phyloP scores from a whole-genome alignment of 169 alveolate genomes.

The Plasmodium yoelii region DNA sequence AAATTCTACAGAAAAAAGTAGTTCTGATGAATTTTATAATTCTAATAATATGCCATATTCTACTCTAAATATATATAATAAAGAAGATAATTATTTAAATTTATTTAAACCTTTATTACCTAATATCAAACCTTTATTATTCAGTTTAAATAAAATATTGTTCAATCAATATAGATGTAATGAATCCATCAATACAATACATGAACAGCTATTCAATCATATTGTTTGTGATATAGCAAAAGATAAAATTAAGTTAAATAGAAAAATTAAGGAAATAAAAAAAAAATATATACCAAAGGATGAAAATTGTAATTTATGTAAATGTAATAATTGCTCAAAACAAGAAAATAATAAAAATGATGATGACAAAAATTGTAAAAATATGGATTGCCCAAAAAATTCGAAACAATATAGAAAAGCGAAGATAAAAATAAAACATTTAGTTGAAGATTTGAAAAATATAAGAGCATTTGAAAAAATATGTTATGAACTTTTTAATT shows the following conservation, averaged over 20 bases:
- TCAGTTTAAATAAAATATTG: conserved; percentile 54
- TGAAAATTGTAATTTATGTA: background rate
- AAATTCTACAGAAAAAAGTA: background rate
- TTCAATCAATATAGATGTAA: conserved; percentile 61
- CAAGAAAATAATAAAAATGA: background rate
- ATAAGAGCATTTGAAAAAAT: conserved; percentile 44
- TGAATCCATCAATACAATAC: conserved; percentile 60
- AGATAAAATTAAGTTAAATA: conserved; percentile 34
- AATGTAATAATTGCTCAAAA: too few relatives aligned
- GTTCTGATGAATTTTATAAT: background rate
- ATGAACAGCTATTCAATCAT: conserved; percentile 52
- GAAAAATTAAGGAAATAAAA: conserved; percentile 52
- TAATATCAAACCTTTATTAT: conserved; percentile 36
- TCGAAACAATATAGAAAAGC: background rate
- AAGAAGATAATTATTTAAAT: conserved; percentile 47
- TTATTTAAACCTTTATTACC: conserved; percentile 65
- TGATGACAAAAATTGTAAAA: background rate
- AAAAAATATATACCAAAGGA: background rate
- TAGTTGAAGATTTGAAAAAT: conserved; percentile 35
- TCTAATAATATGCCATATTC: background rate
- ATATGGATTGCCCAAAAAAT: background rate
- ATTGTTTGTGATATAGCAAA: conserved; percentile 52
- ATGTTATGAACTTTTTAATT: conserved; percentile 48
- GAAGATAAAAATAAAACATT: background rate
- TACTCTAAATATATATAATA: conserved; percentile 27